Percentiles rank a stretch among this genome's conserved stretches.
Evolutionary conservation across 2,329 filamentous ascomycete genomes (phyloP).

Genomic region (Verticillium alfalfae): DNA sequence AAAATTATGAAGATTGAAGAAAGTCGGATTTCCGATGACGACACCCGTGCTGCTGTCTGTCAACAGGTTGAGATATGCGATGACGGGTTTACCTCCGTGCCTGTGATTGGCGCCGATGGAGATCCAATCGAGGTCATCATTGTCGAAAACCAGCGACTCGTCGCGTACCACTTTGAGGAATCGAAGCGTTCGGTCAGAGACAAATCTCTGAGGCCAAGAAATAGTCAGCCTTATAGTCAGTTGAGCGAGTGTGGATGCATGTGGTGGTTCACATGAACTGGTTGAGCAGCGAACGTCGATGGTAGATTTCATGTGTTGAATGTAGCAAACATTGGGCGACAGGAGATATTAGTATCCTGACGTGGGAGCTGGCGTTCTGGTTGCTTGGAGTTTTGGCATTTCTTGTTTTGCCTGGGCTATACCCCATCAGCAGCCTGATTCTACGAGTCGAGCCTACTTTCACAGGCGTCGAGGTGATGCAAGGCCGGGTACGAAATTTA

Average conservation of each 20-base stretch:
- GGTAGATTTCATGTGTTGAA: neutral
- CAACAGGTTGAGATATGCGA: conserved; percentile 40
- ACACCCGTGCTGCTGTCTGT: conserved; percentile 34
- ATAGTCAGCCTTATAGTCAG: conserved; percentile 17
- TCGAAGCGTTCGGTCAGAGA: conserved; percentile 3
- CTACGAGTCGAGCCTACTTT: neutral
- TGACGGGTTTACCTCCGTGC: conserved; percentile 27
- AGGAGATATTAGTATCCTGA: neutral
- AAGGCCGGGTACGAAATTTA: neutral
- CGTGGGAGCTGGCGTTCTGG: neutral
- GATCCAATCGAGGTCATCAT: conserved; percentile 37
- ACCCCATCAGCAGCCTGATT: neutral
- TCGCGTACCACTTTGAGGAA: neutral
- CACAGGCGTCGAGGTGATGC: neutral
- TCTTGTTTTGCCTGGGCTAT: neutral
- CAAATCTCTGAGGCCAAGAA: conserved; percentile 4
- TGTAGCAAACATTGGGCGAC: neutral
- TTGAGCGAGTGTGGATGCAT: conserved; percentile 48
- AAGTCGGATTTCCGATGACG: conserved; percentile 32
- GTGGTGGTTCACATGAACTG: conserved; percentile 40
- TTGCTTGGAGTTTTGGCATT: neutral
- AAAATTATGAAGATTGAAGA: conserved; percentile 51
- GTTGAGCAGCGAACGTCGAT: neutral
- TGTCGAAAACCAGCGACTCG: conserved; percentile 23
- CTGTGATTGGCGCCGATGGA: conserved; percentile 28